Conservation (phyloP, 176 grass and related monocot genomes). For the Olyra latifolia region DNA sequence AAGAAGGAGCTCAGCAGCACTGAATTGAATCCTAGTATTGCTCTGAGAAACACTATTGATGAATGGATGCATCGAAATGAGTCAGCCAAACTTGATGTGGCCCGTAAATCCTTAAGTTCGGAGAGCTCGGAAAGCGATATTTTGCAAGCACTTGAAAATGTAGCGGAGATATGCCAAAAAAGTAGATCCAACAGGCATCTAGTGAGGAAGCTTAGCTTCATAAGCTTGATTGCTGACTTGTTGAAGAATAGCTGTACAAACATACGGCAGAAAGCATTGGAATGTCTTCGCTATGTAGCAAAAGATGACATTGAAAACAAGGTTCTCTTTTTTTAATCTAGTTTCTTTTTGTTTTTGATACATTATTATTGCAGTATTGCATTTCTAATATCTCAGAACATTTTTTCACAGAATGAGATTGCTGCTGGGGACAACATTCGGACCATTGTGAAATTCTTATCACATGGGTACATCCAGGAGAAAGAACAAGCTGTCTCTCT, state of each 20-base stretch:
- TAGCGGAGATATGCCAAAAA: slow-evolving; percentile 65
- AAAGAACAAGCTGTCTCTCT: slow-evolving; percentile 82
- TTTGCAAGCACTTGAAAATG: slow-evolving; percentile 69
- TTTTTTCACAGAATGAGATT: slow-evolving; percentile 61
- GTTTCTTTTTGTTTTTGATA: background rate
- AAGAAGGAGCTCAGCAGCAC: slow-evolving; percentile 63
- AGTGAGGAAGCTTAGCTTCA: slow-evolving; percentile 62
- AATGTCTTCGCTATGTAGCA: slow-evolving; percentile 64
- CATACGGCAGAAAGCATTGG: slow-evolving; percentile 64
- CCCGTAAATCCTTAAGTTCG: slow-evolving; percentile 52
- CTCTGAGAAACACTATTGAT: slow-evolving; percentile 80
- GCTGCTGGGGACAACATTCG: slow-evolving; percentile 83
- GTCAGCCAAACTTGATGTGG: slow-evolving; percentile 67
- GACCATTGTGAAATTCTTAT: slow-evolving; percentile 95
- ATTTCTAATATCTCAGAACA: slow-evolving; percentile 26
- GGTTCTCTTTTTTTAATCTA: slow-evolving; percentile 42
- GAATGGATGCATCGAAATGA: slow-evolving; percentile 93
- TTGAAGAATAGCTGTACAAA: slow-evolving; percentile 72
- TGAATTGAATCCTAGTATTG: slow-evolving; percentile 85
- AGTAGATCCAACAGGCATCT: slow-evolving; percentile 55
- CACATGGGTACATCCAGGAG: slow-evolving; percentile 63
- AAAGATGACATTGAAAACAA: slow-evolving; percentile 88
- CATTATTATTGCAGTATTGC: slow-evolving; percentile 9
- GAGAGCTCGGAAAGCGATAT: slow-evolving; percentile 68
- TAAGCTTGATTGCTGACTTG: slow-evolving; percentile 68